Evolutionary conservation across 139 green algal genomes (phyloP), one percentile per base, ranked within the genome.

Genomic region (Coccomyxa sp.): DNA sequence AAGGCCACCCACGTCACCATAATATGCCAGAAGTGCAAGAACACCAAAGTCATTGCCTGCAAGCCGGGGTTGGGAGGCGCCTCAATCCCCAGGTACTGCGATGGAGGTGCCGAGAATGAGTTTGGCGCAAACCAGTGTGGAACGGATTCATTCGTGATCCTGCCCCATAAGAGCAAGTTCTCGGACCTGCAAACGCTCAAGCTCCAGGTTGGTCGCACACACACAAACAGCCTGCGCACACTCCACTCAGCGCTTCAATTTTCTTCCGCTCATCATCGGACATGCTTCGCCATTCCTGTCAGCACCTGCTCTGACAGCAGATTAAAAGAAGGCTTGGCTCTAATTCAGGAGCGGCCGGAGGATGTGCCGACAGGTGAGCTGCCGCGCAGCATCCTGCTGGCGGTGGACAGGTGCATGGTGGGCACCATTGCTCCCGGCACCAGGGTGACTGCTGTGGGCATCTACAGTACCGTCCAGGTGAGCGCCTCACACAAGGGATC

Each of bases 181-280:
- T 91, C 98, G 45, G 97, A 99, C 91, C 94, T 98, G 90, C 97
- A 99, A 89, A 96, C 91, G 66, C 90, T 99, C 59, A 99, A 99
- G 90, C 93, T 98, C 30, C 91, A 96, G 91, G 91, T 94, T 75
- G 66, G 25, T 25, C 74, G 15, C 74, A 30, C 27, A 30, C 27
- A 21, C 74, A 17, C 74, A 71, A 18, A 17, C 74, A 30, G 15
- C 25, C 16, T 76, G 45, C 81, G 76, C 31, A 14, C 81, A 80
- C 45, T 18, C 25, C 0, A 75, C 9, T 10, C n/a, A 13, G 38
- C 38, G 38, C 38, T 51, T n/a, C n/a, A 7, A 51, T 51, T 7
- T 51, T 7, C 38, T 51, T 3, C 38, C 38, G 7, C 7, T 3
- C 38, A 51, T 51, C 38, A 51, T 51, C 38, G 7, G 7, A 51